Evolutionary conservation across 805 yeast genomes (phyloP).

Genomic region (Candida sithepensis): DNA sequence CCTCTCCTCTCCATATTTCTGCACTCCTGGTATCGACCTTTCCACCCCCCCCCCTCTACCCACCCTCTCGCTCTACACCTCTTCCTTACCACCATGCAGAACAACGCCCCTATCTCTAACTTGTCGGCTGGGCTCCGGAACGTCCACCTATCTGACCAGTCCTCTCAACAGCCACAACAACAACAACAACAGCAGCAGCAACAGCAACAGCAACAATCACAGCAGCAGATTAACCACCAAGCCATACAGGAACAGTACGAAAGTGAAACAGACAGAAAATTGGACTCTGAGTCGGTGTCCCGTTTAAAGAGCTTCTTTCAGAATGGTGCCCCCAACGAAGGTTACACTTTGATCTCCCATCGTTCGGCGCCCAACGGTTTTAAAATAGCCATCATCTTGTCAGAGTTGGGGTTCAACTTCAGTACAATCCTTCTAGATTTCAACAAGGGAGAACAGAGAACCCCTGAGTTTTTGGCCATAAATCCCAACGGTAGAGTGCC

Average conservation of each 20-base stretch:
- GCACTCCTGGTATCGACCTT: too few relatives aligned
- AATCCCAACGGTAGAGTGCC: conserved; percentile 97
- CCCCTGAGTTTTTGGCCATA: conserved; percentile 89
- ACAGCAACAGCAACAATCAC: conserved; percentile 5
- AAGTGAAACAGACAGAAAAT: conserved; percentile 40
- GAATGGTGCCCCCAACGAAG: conserved; percentile 61
- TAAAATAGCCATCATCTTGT: conserved; percentile 86
- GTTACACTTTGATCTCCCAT: conserved; percentile 79
- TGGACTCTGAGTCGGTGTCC: conserved; percentile 43
- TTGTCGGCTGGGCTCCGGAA: conserved; percentile 37
- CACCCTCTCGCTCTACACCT: too few relatives aligned
- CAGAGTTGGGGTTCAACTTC: conserved; percentile 77
- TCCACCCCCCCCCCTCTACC: too few relatives aligned
- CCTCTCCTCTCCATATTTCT: too few relatives aligned
- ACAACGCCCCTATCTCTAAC: conserved; percentile 33
- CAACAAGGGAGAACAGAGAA: conserved; percentile 84
- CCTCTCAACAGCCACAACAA: conserved; percentile 3
- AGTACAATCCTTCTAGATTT: conserved; percentile 83
- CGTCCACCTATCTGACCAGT: conserved; percentile 28
- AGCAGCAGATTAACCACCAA: conserved; percentile 28
- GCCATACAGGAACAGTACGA: conserved; percentile 42
- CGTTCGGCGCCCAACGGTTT: conserved; percentile 93
- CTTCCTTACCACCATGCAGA: conserved; percentile 4
- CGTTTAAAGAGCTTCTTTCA: conserved; percentile 69
- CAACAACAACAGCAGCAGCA: conserved; percentile 7